Conservation (phyloP, 805 yeast genomes). For the Hanseniaspora valbyensis region DNA sequence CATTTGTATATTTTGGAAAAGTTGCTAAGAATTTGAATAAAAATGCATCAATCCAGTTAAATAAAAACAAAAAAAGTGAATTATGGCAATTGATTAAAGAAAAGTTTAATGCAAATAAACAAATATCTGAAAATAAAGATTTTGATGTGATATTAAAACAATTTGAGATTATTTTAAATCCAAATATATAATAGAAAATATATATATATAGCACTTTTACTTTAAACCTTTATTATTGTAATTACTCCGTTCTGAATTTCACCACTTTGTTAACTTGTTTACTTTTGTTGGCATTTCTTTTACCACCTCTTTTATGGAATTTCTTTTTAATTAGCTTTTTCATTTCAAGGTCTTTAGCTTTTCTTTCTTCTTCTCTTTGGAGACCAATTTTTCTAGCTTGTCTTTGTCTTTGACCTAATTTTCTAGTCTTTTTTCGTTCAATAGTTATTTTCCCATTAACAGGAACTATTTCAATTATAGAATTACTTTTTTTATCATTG, state of each 20-base stretch:
- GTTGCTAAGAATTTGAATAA: background rate
- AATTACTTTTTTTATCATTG: slow-evolving; percentile 13
- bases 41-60: background rate
- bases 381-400: slow-evolving; percentile 23
- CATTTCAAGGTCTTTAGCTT: slow-evolving; percentile 20
- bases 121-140: background rate
- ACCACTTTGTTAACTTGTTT: slow-evolving; percentile 13
- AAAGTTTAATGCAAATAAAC: background rate
- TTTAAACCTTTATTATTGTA: background rate
- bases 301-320: slow-evolving; percentile 31
- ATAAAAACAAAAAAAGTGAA: background rate
- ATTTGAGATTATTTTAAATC: background rate
- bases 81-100: background rate
- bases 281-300: slow-evolving; percentile 25
- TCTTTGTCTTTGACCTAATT: slow-evolving; percentile 29
- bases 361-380: slow-evolving; percentile 23
- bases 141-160: background rate
- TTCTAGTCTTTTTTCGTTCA: slow-evolving; percentile 19
- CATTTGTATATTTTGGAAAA: background rate
- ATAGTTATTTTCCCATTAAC: slow-evolving; percentile 18
- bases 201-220: too few species aligned
- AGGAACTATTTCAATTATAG: slow-evolving; percentile 19
- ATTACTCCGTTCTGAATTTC: slow-evolving; percentile 12
- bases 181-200: slow-evolving; percentile 1
- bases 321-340: slow-evolving; percentile 27